These are phyloP conservation scores for Pseudogymnoascus sp. DNA, from an alignment of 2,329 filamentous ascomycete genomes.

Conservation along the genomic window DNA sequence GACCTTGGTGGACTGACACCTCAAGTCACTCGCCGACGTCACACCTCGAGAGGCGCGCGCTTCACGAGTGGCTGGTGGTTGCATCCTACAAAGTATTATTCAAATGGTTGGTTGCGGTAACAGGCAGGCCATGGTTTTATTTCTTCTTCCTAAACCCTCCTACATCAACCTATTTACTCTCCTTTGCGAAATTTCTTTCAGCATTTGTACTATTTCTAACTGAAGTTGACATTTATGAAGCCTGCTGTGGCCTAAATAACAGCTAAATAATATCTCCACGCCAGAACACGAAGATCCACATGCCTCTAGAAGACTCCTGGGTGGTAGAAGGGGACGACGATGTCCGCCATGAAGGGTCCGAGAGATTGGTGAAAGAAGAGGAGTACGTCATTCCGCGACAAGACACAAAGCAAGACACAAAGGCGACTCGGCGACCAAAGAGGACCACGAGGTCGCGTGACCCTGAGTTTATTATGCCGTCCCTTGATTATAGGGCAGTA, in stretches of 20 bases:
- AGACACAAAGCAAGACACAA: constrained; percentile 2
- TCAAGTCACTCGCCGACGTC: not conserved
- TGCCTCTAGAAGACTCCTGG: constrained; percentile 26
- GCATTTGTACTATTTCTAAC: not conserved
- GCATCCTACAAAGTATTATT: not conserved
- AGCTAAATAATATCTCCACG: not conserved
- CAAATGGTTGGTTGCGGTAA: constrained; percentile 2
- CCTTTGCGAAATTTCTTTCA: not conserved
- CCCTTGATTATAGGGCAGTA: constrained; percentile 23
- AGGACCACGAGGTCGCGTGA: constrained; percentile 21
- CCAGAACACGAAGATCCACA: not conserved
- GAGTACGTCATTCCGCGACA: not conserved
- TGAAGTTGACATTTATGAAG: not conserved
- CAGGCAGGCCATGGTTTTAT: not conserved
- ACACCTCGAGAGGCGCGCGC: not conserved
- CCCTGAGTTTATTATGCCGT: constrained; percentile 28
- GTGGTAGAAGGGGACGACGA: constrained; percentile 23
- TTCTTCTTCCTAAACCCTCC: not conserved
- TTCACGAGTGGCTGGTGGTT: not conserved
- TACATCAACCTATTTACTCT: not conserved
- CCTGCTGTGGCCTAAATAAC: not conserved
- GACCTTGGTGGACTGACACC: constrained; percentile 1
- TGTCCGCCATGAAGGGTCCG: constrained; percentile 15
- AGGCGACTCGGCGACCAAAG: not conserved
- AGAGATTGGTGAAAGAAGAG: not conserved